Evolutionary conservation across 2,329 filamentous ascomycete species (phyloP).

Genomic region (Huntiella decipiens): DNA sequence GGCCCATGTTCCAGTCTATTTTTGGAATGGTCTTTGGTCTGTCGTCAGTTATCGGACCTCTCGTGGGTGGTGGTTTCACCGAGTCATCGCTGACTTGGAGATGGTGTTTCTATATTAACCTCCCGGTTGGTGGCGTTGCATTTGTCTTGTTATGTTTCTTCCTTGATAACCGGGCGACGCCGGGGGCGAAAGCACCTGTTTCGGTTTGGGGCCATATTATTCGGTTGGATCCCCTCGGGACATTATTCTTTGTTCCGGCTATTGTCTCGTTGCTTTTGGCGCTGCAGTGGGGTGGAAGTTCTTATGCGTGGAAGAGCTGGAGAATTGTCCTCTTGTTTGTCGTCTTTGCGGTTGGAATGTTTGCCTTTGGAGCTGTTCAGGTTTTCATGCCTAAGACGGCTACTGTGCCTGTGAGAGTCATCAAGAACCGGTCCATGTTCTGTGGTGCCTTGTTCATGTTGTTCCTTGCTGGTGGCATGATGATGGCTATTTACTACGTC

Average conservation of each 20-base stretch:
- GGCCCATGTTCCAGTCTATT: constrained; percentile 37
- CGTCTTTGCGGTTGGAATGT: constrained; percentile 26
- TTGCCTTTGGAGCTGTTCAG: constrained; percentile 33
- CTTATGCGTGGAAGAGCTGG: constrained; percentile 32
- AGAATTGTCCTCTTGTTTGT: constrained; percentile 35
- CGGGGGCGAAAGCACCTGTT: constrained; percentile 16
- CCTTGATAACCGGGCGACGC: constrained; percentile 22
- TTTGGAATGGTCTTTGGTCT: constrained; percentile 38
- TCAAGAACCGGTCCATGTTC: constrained; percentile 35
- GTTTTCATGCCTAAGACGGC: constrained; percentile 34
- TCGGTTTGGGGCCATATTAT: constrained; percentile 23
- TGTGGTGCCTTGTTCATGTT: constrained; percentile 27
- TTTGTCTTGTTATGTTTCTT: constrained; percentile 30
- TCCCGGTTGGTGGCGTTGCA: constrained; percentile 34
- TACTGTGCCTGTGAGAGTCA: constrained; percentile 34
- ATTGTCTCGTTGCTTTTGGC: constrained; percentile 42
- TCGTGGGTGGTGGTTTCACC: constrained; percentile 35
- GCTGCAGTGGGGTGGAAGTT: constrained; percentile 42
- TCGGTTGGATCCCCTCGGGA: constrained; percentile 40
- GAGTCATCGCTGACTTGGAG: constrained; percentile 26
- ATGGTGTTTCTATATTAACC: constrained; percentile 42
- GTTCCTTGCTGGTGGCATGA: constrained; percentile 30
- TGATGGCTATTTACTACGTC: constrained; percentile 34
- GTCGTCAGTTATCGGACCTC: constrained; percentile 32
- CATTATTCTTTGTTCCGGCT: constrained; percentile 38